Percentiles rank a stretch among this genome's conserved stretches.
Conservation (phyloP, 768 basidiomycete species). For the Xerocomellus amylosporus region DNA sequence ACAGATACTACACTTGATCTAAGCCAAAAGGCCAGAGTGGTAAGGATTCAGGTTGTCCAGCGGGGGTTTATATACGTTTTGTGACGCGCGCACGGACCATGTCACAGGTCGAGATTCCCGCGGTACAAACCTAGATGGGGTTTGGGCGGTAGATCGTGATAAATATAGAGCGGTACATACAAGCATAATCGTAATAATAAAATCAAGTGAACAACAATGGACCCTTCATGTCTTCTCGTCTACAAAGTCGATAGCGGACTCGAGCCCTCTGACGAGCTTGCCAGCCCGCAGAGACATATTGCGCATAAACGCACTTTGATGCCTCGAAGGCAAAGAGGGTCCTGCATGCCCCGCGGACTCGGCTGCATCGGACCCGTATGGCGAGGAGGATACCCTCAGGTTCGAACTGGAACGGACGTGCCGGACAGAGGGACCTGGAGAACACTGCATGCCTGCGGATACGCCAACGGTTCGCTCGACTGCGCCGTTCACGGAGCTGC, state of each 20-base stretch:
- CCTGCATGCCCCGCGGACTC: conserved; percentile 4
- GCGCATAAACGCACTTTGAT: conserved; percentile 29
- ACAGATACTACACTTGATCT: conserved; percentile 80
- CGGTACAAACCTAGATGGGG: no score
- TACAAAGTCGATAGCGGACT: conserved; percentile 42
- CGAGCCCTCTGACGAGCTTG: conserved; percentile 37
- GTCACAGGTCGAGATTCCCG: no score
- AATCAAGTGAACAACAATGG: neutral
- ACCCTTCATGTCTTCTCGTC: conserved; percentile 25
- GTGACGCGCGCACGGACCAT: conserved; percentile 10
- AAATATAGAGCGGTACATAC: neutral
- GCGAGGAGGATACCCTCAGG: conserved; percentile 14
- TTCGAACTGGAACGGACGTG: conserved; percentile 29
- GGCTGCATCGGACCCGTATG: conserved; percentile 11
- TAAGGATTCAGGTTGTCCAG: conserved; percentile 11
- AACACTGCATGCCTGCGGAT: neutral
- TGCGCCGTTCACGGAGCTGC: neutral
- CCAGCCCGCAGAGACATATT: conserved; percentile 36
- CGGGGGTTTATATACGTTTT: conserved; percentile 1
- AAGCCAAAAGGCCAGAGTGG: conserved; percentile 58
- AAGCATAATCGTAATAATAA: neutral
- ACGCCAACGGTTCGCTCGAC: neutral
- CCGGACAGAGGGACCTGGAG: conserved; percentile 11
- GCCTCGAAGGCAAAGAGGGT: conserved; percentile 24
- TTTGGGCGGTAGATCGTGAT: no score